Percentiles rank a stretch among this genome's conserved stretches.
Conservation (phyloP, 805 yeast genomes). For the Zygotorulaspora danielsina region DNA sequence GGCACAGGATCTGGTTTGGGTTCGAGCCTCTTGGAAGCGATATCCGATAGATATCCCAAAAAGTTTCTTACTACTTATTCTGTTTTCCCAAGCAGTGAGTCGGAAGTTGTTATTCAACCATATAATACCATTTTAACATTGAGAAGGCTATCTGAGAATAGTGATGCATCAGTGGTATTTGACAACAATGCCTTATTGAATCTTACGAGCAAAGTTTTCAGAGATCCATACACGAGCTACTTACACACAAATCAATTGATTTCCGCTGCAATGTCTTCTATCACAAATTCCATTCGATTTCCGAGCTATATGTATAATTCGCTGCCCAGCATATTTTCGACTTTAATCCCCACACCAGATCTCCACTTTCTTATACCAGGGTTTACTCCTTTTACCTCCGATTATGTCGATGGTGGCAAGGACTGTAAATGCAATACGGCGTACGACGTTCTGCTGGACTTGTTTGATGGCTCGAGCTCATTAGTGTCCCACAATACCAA, state of each 20-base stretch:
- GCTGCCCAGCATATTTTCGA: conserved; percentile 71
- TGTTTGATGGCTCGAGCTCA: conserved; percentile 70
- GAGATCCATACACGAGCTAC: conserved; percentile 58
- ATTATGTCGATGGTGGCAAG: conserved; percentile 55
- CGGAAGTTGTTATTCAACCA: conserved; percentile 98
- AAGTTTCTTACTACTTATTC: conserved; percentile 81
- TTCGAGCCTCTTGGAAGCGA: conserved; percentile 66
- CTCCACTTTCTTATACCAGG: conserved; percentile 71
- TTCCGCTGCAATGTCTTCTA: conserved; percentile 75
- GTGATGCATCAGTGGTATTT: conserved; percentile 84
- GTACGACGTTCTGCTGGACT: conserved; percentile 77
- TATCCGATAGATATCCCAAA: conserved; percentile 78
- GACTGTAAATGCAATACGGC: conserved; percentile 64
- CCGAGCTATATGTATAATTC: conserved; percentile 92
- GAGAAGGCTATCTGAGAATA: conserved; percentile 72
- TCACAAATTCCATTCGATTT: conserved; percentile 83
- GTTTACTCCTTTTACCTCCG: conserved; percentile 72
- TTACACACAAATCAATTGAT: conserved; percentile 81
- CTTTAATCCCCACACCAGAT: conserved; percentile 81
- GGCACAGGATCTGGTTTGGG: conserved; percentile 99
- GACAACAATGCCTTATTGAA: conserved; percentile 82
- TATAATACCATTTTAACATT: conserved; percentile 84
- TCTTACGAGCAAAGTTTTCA: conserved; percentile 61
- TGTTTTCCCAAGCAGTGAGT: conserved; percentile 73
- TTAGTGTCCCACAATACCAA: conserved; percentile 53